Conservation (phyloP, 257 asterid species). For the Nicotiana obtusifolia region DNA sequence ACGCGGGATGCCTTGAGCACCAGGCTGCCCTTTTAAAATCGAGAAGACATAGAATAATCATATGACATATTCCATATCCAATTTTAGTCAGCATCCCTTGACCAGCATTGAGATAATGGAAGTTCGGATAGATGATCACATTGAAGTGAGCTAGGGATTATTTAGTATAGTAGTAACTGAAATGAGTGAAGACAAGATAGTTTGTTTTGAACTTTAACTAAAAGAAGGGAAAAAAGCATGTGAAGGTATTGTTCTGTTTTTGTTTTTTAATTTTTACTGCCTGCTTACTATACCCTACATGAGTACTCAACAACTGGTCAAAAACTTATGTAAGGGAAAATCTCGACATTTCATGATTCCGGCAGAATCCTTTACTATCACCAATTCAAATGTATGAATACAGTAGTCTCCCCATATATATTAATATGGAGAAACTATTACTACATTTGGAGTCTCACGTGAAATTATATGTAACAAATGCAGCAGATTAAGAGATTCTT, state of each 20-base stretch:
- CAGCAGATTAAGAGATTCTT: neutral
- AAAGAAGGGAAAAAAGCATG: neutral
- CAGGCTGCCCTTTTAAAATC: neutral
- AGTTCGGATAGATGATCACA: neutral
- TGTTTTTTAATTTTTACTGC: neutral
- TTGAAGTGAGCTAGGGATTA: neutral
- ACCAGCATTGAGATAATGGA: neutral
- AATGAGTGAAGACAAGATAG: neutral
- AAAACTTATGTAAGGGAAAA: neutral
- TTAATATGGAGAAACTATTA: neutral
- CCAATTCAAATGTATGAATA: neutral
- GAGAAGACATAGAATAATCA: neutral
- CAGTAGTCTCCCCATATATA: neutral
- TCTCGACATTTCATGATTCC: neutral
- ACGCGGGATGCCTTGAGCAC: no score
- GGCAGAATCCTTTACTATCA: neutral
- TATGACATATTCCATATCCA: neutral
- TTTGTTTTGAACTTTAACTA: neutral
- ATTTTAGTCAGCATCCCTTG: neutral
- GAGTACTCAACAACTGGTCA: neutral
- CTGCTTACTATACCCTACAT: neutral
- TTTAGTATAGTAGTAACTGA: neutral
- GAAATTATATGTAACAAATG: neutral
- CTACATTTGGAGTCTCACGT: neutral
- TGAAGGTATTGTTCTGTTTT: neutral